Base-by-base conservation (phyloP, 2,329 filamentous ascomycete genomes). In the Eutypa lata region DNA sequence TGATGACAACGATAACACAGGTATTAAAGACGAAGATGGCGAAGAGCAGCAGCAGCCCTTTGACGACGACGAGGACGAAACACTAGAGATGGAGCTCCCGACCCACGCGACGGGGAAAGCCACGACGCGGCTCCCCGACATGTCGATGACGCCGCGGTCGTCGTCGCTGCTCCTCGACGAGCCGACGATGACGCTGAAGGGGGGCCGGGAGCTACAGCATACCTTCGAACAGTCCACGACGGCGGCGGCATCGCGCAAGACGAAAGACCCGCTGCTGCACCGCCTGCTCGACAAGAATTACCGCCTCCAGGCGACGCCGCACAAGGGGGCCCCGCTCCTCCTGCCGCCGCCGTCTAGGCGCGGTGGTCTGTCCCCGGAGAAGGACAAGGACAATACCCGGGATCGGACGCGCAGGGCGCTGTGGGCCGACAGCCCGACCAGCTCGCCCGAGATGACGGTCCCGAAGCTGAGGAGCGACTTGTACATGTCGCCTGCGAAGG, bases 271-370 rank as follows among this genome's bases (percentile, higher is more conserved):
- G 2, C 78, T 97, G 8, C 80, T 99, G 40, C 93, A 97, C 69
- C 89, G 89, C 53, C 80, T 97, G n/a, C 83, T 96, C 5, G 92
- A 97, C 76, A 97, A 95, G 73, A 97, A 89, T 53, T 99, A 96
- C 75, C 90, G 93, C 31, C 80, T 99, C 22, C 90, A 95, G 71
- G 91, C 93, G 6, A 99, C 94, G 10, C 94, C 94, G 0, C 86
- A 94, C 60, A 87, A 85, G 64, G 64, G 60, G 3, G 66, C 68
- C 3, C 60, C 71, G 3, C 63, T 69, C 31, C 46, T 51, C 28
- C 6, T 44, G 38, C 48, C 63, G 58, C 67, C 68, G 62, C 70
- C 48, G 57, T 68, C 59, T 59, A 64, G 57, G 53, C 26, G 49
- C 35, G 48, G 51, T 2, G 49, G 52, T 10, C 48, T 48, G 7